A percentile compares a stretch with the other conserved stretches of the same genome.
Evolutionary conservation across 2,329 filamentous ascomycete species (phyloP).

Genomic region (Cercospora sojina): DNA sequence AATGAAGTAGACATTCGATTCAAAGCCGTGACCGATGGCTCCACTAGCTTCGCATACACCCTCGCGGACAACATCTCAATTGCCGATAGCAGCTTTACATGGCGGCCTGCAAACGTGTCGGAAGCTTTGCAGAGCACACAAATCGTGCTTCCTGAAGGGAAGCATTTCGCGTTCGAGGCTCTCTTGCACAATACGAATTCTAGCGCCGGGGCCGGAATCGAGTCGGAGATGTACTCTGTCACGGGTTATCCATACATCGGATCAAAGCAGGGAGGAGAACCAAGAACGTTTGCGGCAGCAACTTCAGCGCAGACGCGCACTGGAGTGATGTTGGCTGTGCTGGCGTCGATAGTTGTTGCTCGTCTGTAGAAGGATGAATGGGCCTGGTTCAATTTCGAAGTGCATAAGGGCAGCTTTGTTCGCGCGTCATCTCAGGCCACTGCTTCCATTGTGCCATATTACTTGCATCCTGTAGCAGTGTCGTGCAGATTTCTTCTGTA

Average conservation of each 20-base stretch:
- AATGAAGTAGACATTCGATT: neutral
- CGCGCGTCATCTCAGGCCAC: neutral
- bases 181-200: slow-evolving; percentile 1
- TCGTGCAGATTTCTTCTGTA: neutral
- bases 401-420: neutral
- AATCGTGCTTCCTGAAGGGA: neutral
- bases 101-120: slow-evolving; percentile 5
- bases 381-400: neutral
- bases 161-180: neutral
- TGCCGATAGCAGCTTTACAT: neutral
- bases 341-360: neutral
- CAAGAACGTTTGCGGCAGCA: neutral
- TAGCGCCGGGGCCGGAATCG: neutral
- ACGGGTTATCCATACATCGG: neutral
- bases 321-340: neutral
- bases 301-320: neutral
- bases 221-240: slow-evolving; percentile 1
- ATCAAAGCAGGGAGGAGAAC: neutral
- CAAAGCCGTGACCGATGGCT: neutral
- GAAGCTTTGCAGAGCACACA: slow-evolving; percentile 6
- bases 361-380: neutral
- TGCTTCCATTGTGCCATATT: neutral
- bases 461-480: neutral
- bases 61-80: slow-evolving; percentile 3
- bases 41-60: neutral